Evolutionary conservation across 208 protist species (phyloP), one percentile per base, ranked within the genome.

Genomic region (Trichomonas tenax): DNA sequence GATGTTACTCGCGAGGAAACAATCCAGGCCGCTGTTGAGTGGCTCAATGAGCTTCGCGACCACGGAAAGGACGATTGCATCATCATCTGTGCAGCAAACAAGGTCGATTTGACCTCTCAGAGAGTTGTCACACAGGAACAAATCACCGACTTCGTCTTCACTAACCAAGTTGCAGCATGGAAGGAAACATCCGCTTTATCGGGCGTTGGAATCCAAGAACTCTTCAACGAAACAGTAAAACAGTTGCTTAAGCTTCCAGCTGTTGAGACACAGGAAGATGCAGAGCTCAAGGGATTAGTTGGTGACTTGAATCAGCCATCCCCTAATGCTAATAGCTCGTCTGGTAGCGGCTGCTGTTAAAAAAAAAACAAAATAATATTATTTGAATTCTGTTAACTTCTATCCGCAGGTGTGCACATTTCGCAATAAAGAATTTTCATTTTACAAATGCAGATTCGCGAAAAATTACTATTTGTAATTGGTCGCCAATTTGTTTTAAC

Each of bases 1-100:
- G 99, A 99, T 98, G 99, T 99, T 96, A 98, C 99, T 6, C 99
- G 99, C 96, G 98, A 98, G 63, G 96, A 97, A 23, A 99, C 98
- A 21, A 99, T 99, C 97, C 98, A 99, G 96, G 99, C 99, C 86
- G 98, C 99, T 89, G 98, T 98, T 3, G 98, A 98, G 45, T 99
- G 99, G 99, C 98, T 99, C 90, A 98, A 99, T 97, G 99, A 99
- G 98, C 98, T 99, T 81, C 98, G 98, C 84, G 98, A 99, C 82
- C 98, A 99, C 96, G 98, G 99, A 38, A 98, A 98, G 10, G 97
- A 97, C 96, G 98, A 96, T 98, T 95, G 98, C 95, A 99, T 99
- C 96, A 98, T 98, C 14, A 15, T 93, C 36, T 34, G 44, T 38
- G 86, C 86, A 38, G 86, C 86, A 11, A 93, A 93, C 46, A 93